These are phyloP conservation scores for Wickerhamomyces rabaulensis DNA, from an alignment of 805 yeast species.

Conservation along the genomic window DNA sequence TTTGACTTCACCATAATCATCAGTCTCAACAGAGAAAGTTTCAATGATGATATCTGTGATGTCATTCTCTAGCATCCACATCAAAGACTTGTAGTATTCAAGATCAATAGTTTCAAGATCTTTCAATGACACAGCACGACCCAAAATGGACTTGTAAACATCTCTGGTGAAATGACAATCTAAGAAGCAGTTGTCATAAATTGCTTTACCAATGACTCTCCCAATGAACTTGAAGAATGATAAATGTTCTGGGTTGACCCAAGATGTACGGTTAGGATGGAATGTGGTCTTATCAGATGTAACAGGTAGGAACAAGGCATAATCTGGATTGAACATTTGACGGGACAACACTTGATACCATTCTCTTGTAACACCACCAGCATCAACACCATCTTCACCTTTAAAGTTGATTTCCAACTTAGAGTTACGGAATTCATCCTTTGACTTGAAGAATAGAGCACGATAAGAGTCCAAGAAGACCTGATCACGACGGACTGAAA, in stretches of 20 bases:
- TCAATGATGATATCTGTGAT: constrained; percentile 94
- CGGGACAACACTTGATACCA: constrained; percentile 94
- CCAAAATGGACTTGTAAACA: constrained; percentile 82
- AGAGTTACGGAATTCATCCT: constrained; percentile 65
- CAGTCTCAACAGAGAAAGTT: constrained; percentile 88
- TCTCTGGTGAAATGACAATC: constrained; percentile 96
- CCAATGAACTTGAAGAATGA: constrained; percentile 95
- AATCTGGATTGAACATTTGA: constrained; percentile 94
- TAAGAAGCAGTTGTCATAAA: constrained; percentile 75
- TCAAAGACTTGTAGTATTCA: constrained; percentile 84
- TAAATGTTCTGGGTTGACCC: constrained; percentile 88
- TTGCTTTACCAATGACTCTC: constrained; percentile 89
- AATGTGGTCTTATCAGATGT: constrained; percentile 89
- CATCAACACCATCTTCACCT: constrained; percentile 96
- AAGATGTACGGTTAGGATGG: constrained; percentile 91
- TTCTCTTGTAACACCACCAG: constrained; percentile 96
- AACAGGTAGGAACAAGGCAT: constrained; percentile 87
- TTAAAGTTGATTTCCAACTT: constrained; percentile 77
- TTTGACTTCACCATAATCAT: constrained; percentile 88
- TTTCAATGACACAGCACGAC: constrained; percentile 74
- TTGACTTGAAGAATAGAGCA: constrained; percentile 70
- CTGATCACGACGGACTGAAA: constrained; percentile 79
- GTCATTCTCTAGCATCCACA: constrained; percentile 96
- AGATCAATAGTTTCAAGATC: constrained; percentile 94
- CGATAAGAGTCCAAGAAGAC: constrained; percentile 90